A percentile compares a stretch with the other conserved stretches of the same genome.
Evolutionary conservation across 2,329 filamentous ascomycete species (phyloP).

Genomic region (Fusarium sororula): DNA sequence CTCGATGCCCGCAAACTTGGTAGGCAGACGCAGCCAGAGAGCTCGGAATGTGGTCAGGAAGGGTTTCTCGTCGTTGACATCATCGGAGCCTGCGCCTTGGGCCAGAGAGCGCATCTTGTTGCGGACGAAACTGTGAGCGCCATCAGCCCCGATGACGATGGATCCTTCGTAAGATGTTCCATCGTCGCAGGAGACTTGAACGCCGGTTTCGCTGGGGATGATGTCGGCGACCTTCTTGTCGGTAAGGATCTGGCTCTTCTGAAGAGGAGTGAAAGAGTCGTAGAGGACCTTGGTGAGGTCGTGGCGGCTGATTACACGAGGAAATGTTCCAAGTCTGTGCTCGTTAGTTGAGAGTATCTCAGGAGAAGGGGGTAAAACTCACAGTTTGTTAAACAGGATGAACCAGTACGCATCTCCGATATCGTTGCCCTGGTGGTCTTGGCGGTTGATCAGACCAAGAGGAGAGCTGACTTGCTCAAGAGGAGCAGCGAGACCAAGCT

Average conservation of each 20-base stretch:
- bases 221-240: constrained; percentile 35
- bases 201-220: not conserved
- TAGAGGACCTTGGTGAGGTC: constrained; percentile 48
- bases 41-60: constrained; percentile 46
- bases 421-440: constrained; percentile 42
- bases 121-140: constrained; percentile 26
- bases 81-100: constrained; percentile 7
- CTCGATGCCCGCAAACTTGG: not conserved
- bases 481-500: constrained; percentile 44
- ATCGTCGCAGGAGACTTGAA: constrained; percentile 28
- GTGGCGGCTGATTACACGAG: constrained; percentile 48
- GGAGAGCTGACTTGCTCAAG: constrained; percentile 37
- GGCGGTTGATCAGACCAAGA: constrained; percentile 31
- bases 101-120: constrained; percentile 42
- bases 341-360: not conserved
- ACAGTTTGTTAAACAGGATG: constrained; percentile 39
- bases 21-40: constrained; percentile 49
- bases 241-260: constrained; percentile 32
- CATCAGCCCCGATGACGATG: constrained; percentile 35
- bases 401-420: constrained; percentile 40
- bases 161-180: constrained; percentile 32
- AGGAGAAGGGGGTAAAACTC: not conserved
- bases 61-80: constrained; percentile 42
- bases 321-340: constrained; percentile 38
- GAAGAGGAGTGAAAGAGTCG: constrained; percentile 41